Percentiles rank a stretch among this genome's conserved stretches.
These are phyloP conservation scores for Penicillium taxi DNA, from an alignment of 495 filamentous ascomycete genomes.

Conservation along the genomic window DNA sequence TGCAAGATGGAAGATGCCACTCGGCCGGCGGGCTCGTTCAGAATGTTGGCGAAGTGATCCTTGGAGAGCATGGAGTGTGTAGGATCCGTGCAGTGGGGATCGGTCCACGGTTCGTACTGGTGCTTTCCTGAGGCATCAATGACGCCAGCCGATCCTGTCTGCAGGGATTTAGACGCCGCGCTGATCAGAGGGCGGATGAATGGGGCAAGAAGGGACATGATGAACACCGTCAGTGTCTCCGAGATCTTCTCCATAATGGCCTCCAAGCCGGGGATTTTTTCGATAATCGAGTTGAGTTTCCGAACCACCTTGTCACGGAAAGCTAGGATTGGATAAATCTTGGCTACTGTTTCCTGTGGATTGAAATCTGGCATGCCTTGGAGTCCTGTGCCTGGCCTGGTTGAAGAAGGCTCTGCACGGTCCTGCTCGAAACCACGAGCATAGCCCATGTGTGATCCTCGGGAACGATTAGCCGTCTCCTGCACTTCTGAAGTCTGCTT, in stretches of 20 bases:
- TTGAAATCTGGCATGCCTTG: slow-evolving; percentile 74
- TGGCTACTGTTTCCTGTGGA: slow-evolving; percentile 65
- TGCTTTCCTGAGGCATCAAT: slow-evolving; percentile 72
- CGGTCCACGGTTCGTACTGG: slow-evolving; percentile 87
- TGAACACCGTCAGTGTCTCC: slow-evolving; percentile 82
- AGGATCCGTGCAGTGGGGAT: slow-evolving; percentile 77
- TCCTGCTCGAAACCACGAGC: slow-evolving; percentile 3
- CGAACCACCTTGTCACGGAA: slow-evolving; percentile 92
- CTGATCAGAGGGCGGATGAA: slow-evolving; percentile 87
- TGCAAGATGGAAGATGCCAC: slow-evolving; percentile 71
- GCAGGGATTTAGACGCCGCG: slow-evolving; percentile 71
- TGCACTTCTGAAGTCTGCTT: slow-evolving; percentile 67
- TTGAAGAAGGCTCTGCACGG: slow-evolving; percentile 21
- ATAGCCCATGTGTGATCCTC: slow-evolving; percentile 28
- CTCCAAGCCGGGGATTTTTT: slow-evolving; percentile 87
- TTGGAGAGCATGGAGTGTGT: slow-evolving; percentile 94
- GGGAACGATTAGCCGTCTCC: slow-evolving; percentile 50
- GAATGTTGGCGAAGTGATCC: slow-evolving; percentile 89
- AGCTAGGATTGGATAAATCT: slow-evolving; percentile 90
- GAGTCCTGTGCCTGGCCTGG: slow-evolving; percentile 43
- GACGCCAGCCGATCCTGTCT: slow-evolving; percentile 72
- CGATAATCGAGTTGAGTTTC: slow-evolving; percentile 70
- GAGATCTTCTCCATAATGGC: slow-evolving; percentile 80
- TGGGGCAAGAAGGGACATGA: slow-evolving; percentile 81
- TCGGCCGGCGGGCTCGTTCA: slow-evolving; percentile 81